Evolutionary conservation across 495 filamentous ascomycete genomes (phyloP).

Genomic region (Aspergillus kassunensis): DNA sequence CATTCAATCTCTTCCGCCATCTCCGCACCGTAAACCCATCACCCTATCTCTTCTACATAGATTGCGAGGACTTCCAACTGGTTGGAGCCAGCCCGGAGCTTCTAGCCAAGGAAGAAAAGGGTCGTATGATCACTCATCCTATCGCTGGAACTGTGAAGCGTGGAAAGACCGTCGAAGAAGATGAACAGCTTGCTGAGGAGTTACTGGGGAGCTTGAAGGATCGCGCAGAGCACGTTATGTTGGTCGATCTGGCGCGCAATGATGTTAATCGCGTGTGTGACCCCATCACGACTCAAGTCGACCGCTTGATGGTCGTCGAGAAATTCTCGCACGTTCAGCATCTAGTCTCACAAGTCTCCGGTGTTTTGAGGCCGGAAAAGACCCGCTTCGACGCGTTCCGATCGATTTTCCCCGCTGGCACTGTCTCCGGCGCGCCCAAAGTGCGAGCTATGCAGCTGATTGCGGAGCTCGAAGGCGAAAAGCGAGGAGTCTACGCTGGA

Average conservation of each 20-base stretch:
- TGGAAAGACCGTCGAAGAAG: slow-evolving; percentile 74
- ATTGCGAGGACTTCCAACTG: slow-evolving; percentile 87
- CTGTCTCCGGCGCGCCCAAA: slow-evolving; percentile 91
- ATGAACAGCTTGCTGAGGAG: slow-evolving; percentile 72
- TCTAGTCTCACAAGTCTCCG: slow-evolving; percentile 90
- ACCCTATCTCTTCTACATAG: slow-evolving; percentile 94
- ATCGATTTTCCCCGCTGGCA: slow-evolving; percentile 93
- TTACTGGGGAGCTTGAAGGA: slow-evolving; percentile 83
- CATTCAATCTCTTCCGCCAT: slow-evolving; percentile 97
- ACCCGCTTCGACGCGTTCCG: slow-evolving; percentile 95
- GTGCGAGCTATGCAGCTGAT: slow-evolving; percentile 96
- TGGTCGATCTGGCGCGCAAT: slow-evolving; percentile 96
- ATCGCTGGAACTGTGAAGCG: slow-evolving; percentile 94
- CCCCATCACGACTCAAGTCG: slow-evolving; percentile 80
- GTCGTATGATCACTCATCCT: slow-evolving; percentile 91
- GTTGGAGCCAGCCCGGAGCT: slow-evolving; percentile 93
- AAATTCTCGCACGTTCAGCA: slow-evolving; percentile 97
- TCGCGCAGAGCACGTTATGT: slow-evolving; percentile 96
- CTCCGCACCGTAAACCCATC: slow-evolving; percentile 93
- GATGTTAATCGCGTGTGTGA: slow-evolving; percentile 96
- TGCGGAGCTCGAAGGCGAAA: slow-evolving; percentile 88
- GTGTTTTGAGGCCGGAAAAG: slow-evolving; percentile 73
- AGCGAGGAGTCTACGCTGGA: slow-evolving; percentile 93
- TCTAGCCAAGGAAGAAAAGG: slow-evolving; percentile 82
- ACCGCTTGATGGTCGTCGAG: slow-evolving; percentile 93